A percentile compares a stretch with the other conserved stretches of the same genome.
Evolutionary conservation across 108 stramenopile species (phyloP).

Genomic region (Fragilaria crotonensis): DNA sequence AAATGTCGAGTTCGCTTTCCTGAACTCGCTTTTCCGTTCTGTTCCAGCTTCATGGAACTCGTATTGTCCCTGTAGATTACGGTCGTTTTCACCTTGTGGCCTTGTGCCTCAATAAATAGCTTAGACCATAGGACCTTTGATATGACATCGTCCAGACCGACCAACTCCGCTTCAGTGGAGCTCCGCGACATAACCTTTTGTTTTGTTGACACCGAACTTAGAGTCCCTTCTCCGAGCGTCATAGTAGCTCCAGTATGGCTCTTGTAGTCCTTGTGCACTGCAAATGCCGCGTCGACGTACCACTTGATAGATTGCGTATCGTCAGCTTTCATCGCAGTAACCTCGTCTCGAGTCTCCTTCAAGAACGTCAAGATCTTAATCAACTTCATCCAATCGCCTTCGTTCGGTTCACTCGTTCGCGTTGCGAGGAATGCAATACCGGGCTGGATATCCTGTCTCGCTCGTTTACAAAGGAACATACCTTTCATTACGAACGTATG

Average conservation of each 20-base stretch:
- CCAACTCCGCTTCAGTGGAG: too few relatives aligned
- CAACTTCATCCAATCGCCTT: slow-evolving; percentile 11
- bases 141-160: slow-evolving; percentile 18
- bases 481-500: slow-evolving; percentile 18
- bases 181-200: slow-evolving; percentile 13
- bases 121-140: too few relatives aligned
- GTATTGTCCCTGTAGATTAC: slow-evolving; percentile 33
- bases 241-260: too few relatives aligned
- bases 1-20: slow-evolving; percentile 15
- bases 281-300: slow-evolving; percentile 9
- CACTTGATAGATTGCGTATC: neutral
- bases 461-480: too few relatives aligned
- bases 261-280: too few relatives aligned
- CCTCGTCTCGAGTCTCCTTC: neutral
- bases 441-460: too few relatives aligned
- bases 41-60: slow-evolving; percentile 15
- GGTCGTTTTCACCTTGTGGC: slow-evolving; percentile 7
- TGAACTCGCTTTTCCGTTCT: slow-evolving; percentile 6
- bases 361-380: neutral
- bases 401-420: too few relatives aligned
- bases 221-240: neutral
- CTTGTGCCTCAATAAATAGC: slow-evolving; percentile 28
- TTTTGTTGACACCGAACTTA: neutral
- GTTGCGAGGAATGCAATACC: too few relatives aligned
- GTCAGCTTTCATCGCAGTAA: neutral